These are phyloP conservation scores for Botrytis fabae DNA, from an alignment of 2,329 filamentous ascomycete genomes.

Conservation along the genomic window DNA sequence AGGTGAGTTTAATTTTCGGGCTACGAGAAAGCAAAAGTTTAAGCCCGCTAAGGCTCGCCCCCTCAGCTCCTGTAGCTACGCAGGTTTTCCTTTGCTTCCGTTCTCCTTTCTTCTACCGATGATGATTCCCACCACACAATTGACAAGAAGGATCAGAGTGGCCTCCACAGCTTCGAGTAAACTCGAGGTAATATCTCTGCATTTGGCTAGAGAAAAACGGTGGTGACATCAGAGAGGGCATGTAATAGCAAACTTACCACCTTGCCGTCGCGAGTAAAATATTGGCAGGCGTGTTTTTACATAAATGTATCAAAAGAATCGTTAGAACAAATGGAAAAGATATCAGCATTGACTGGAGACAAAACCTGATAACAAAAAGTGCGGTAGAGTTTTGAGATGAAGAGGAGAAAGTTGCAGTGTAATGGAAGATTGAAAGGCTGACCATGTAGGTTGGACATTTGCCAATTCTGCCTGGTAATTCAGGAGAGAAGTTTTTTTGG, in stretches of 20 bases:
- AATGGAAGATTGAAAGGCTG: neutral
- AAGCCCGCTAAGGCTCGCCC: rapidly evolving
- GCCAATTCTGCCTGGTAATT: neutral
- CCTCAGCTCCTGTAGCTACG: rapidly evolving
- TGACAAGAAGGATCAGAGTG: neutral
- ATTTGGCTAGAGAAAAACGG: neutral
- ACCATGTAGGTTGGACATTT: neutral
- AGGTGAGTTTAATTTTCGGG: neutral
- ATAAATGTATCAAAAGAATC: neutral
- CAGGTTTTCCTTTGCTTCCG: neutral
- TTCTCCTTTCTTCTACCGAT: neutral
- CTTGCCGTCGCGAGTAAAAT: neutral
- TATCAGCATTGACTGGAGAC: neutral
- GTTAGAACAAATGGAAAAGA: neutral
- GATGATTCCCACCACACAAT: neutral
- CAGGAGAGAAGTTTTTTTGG: neutral
- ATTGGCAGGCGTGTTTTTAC: neutral
- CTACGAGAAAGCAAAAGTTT: neutral
- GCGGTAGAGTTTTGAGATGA: too few relatives aligned
- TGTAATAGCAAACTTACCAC: neutral
- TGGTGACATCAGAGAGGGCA: too few relatives aligned
- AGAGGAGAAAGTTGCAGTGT: rapidly evolving
- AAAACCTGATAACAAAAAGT: neutral
- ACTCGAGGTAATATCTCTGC: neutral
- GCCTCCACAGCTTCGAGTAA: neutral